phyloP scores from a whole-genome alignment of 768 basidiomycete species.

The Rhodotorula toruloides region DNA sequence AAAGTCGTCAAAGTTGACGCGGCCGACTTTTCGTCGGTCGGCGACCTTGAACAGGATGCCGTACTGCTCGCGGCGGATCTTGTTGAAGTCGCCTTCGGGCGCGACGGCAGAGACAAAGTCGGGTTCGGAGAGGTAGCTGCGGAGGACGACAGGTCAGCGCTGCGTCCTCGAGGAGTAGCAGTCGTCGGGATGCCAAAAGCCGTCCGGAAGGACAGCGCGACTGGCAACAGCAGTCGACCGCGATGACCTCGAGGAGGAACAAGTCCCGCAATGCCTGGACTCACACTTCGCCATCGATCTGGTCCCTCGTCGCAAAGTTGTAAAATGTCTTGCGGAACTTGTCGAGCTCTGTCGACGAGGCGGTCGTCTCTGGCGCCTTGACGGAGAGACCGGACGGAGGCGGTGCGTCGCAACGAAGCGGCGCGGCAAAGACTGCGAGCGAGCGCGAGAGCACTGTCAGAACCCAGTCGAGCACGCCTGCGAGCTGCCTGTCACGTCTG shows the following conservation, averaged over 20 bases:
- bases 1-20: conserved; percentile 92
- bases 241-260: neutral
- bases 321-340: conserved; percentile 32
- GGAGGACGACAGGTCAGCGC: neutral
- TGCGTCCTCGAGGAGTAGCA: no score
- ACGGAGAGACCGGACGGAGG: neutral
- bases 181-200: no score
- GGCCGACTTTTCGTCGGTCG: conserved; percentile 66
- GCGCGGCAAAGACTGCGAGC: neutral
- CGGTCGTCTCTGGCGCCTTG: conserved; percentile 1
- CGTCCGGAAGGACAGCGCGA: no score
- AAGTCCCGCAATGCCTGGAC: no score
- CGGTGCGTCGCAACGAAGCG: neutral
- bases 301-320: conserved; percentile 27
- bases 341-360: conserved; percentile 18
- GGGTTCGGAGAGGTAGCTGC: conserved; percentile 76
- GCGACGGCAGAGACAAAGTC: conserved; percentile 94
- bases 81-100: conserved; percentile 73
- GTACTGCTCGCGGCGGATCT: conserved; percentile 82
- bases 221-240: no score
- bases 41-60: conserved; percentile 84
- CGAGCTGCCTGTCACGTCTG: no score
- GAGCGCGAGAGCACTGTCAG: neutral
- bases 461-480: neutral
- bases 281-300: conserved; percentile 30